These are phyloP conservation scores for Pterocarpus santalinus DNA, from an alignment of 306 rosid genomes.

Conservation along the genomic window DNA sequence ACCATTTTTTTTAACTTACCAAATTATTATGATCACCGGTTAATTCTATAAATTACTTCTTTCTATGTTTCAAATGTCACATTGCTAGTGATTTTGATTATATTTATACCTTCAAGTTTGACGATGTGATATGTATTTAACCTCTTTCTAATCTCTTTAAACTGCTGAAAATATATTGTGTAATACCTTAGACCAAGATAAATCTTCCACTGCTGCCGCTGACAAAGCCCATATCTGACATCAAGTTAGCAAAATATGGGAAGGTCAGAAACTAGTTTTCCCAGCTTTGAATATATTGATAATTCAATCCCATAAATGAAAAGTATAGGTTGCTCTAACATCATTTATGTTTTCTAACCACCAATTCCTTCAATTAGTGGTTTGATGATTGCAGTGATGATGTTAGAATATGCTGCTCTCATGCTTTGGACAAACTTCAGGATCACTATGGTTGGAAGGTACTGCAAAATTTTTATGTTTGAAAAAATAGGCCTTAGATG, in stretches of 20 bases:
- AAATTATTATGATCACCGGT: constrained; percentile 8
- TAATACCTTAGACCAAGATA: constrained; percentile 58
- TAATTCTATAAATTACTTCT: neutral
- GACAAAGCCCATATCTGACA: constrained; percentile 60
- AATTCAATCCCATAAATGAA: constrained; percentile 3
- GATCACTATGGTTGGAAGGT: constrained; percentile 86
- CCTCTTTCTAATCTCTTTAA: constrained; percentile 11
- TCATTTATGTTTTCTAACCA: constrained; percentile 56
- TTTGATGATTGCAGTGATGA: constrained; percentile 91
- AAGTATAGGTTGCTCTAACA: constrained; percentile 42
- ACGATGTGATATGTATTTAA: neutral
- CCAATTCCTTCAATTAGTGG: constrained; percentile 87
- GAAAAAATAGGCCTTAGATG: neutral
- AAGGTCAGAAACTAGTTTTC: constrained; percentile 60
- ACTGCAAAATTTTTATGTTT: constrained; percentile 9
- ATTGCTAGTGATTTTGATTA: constrained; percentile 18
- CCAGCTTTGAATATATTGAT: neutral
- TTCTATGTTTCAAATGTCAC: constrained; percentile 7
- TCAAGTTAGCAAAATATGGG: constrained; percentile 85
- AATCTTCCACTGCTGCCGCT: constrained; percentile 72
- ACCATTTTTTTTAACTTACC: constrained; percentile 18
- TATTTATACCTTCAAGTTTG: neutral
- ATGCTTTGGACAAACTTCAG: constrained; percentile 71
- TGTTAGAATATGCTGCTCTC: constrained; percentile 70
- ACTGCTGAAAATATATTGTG: constrained; percentile 33